phyloP scores from a whole-genome alignment of 208 protist genomes.

The Trypanosoma mega region DNA sequence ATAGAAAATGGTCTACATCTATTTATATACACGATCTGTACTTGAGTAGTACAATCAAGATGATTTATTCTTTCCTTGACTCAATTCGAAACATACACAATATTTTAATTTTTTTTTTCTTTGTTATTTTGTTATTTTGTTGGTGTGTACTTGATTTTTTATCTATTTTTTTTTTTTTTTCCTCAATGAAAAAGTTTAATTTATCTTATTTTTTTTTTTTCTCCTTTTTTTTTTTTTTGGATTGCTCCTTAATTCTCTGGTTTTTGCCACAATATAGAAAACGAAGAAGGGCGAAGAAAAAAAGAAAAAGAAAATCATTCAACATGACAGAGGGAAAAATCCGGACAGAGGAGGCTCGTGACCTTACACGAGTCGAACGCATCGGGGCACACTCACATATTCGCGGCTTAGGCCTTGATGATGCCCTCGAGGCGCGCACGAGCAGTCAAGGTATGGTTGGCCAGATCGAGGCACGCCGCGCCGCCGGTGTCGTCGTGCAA shows the following conservation, averaged over 20 bases:
- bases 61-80: too few species aligned
- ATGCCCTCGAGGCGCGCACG: slow-evolving; percentile 94
- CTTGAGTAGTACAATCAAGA: too few species aligned
- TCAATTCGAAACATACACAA: too few species aligned
- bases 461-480: slow-evolving; percentile 93
- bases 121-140: slow-evolving; percentile 13
- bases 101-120: too few species aligned
- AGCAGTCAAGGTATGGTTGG: slow-evolving; percentile 98
- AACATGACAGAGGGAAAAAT: slow-evolving; percentile 67
- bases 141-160: slow-evolving; percentile 6
- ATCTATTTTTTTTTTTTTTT: slow-evolving; percentile 22
- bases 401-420: slow-evolving; percentile 98
- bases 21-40: too few species aligned
- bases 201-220: slow-evolving; percentile 10
- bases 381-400: slow-evolving; percentile 99
- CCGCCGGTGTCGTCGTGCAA: slow-evolving; percentile 91
- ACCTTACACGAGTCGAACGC: slow-evolving; percentile 96
- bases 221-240: not conserved
- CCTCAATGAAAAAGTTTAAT: not conserved
- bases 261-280: too few species aligned
- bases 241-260: too few species aligned
- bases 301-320: not conserved
- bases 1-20: too few species aligned
- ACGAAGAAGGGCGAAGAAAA: too few species aligned
- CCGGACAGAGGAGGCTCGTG: slow-evolving; percentile 93